Percentiles rank a stretch among this genome's conserved stretches.
Evolutionary conservation across 495 filamentous ascomycete species (phyloP).

Genomic region (Bombardia bombarda): DNA sequence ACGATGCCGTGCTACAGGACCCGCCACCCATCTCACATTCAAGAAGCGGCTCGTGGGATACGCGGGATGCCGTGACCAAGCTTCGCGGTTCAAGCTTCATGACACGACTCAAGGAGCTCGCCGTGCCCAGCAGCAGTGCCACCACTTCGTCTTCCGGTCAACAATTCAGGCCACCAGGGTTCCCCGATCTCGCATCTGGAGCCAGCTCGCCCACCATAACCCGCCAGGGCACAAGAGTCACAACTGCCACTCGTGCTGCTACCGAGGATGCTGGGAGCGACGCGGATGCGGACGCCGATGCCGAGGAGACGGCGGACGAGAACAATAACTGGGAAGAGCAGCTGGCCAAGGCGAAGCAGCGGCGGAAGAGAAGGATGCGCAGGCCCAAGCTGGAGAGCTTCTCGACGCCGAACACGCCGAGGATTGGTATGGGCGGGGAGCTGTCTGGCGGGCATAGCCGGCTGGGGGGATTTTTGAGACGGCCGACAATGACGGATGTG

Average conservation of each 20-base stretch:
- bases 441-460: conserved; percentile 24
- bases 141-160: too few relatives aligned
- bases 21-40: conserved; percentile 37
- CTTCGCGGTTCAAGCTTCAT: conserved; percentile 57
- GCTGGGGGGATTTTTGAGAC: conserved; percentile 51
- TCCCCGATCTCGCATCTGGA: conserved; percentile 24
- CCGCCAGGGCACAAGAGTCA: conserved; percentile 28
- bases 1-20: conserved; percentile 35
- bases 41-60: conserved; percentile 49
- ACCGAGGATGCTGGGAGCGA: conserved; percentile 57
- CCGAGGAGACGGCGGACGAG: conserved; percentile 61
- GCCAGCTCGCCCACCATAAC: conserved; percentile 40
- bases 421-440: conserved; percentile 17
- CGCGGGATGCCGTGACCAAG: conserved; percentile 46
- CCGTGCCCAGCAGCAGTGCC: conserved; percentile 36
- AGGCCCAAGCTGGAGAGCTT: conserved; percentile 40
- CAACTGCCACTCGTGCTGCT: too few relatives aligned
- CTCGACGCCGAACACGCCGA: conserved; percentile 30
- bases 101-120: conserved; percentile 55
- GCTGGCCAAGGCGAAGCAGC: conserved; percentile 28
- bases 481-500: conserved; percentile 62
- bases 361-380: conserved; percentile 49
- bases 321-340: too few relatives aligned
- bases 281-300: conserved; percentile 62
- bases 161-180: conserved; percentile 27